Base-by-base conservation (phyloP, 805 yeast genomes). In the Komagataella phaffii region DNA sequence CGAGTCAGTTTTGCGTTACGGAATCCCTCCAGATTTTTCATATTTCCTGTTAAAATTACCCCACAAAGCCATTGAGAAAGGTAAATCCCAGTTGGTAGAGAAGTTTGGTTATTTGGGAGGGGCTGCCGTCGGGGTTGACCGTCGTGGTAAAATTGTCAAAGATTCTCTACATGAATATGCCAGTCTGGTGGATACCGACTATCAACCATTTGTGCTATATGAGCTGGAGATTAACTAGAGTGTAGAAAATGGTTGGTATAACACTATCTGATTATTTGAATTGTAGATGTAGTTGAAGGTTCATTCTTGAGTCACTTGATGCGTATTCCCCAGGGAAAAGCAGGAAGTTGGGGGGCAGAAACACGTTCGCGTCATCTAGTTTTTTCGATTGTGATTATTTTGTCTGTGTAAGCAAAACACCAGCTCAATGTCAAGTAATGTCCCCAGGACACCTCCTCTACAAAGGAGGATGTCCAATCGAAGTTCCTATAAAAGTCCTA, bases 141-240 rank as follows among this genome's bases (percentile, higher is more conserved):
- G 77, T 58, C 74, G 76, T 59, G 90, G 90, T 49, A 78, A 75
- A 57, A 70, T 82, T 49, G 73, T 78, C 56, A 80, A 83, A 59
- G 88, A 83, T 63, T 59, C 66, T 43, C 74, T 91, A 60, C 79
- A 83, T 58, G 98, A 91, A 65, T 93, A 87, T 66, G 91, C 96
- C 8, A 80, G 95, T 1, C 71, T 93, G 60, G 96, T 89, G 49
- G 99, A 93, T 67, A 81, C 91, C 24, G 97, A 91, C 53, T 91
- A 91, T 66, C 96, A 91, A 69, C 98, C 98, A 50, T 93, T 93
- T 70, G 99, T 91, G 51, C 68, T 93, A 58, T 91, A 88, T 66
- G 77, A 76, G 49, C 67, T 80, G 46, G 74, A 69, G 53, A 57
- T 79, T 49, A 61, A 64, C 54, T 69, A 45, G 47, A 45, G 40